Conservation (phyloP, 805 yeast species). For the Ogataea philodendri region DNA sequence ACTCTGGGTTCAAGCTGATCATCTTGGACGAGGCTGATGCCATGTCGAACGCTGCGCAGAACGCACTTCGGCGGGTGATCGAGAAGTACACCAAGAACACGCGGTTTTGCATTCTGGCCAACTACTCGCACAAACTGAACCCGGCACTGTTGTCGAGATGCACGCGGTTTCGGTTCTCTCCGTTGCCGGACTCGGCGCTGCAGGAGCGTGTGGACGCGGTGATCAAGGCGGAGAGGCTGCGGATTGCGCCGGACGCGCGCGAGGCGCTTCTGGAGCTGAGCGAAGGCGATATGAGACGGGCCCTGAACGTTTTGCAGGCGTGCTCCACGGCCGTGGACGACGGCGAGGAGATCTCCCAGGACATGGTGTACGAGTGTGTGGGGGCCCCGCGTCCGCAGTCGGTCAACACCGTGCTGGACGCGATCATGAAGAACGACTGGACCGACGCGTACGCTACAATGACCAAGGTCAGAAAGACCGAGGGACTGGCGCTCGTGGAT, state of each 20-base stretch:
- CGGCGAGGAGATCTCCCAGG: conserved; percentile 56
- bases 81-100: conserved; percentile 93
- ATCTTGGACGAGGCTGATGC: conserved; percentile 96
- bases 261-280: conserved; percentile 66
- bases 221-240: conserved; percentile 62
- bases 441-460: conserved; percentile 68
- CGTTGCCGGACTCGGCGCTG: conserved; percentile 67
- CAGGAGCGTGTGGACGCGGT: conserved; percentile 67
- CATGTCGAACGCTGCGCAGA: conserved; percentile 86
- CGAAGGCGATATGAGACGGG: conserved; percentile 96
- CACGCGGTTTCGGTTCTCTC: conserved; percentile 90
- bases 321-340: conserved; percentile 72
- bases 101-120: conserved; percentile 93
- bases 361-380: conserved; percentile 86
- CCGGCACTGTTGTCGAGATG: conserved; percentile 95
- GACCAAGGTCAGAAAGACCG: conserved; percentile 58
- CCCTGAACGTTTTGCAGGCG: conserved; percentile 90
- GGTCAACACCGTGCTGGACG: conserved; percentile 68
- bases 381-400: conserved; percentile 95
- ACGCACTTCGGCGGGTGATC: conserved; percentile 77
- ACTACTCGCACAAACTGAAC: conserved; percentile 90
- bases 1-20: conserved; percentile 79
- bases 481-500: conserved; percentile 90
- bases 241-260: conserved; percentile 57
- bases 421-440: conserved; percentile 88